A percentile compares a stretch with the other conserved stretches of the same genome.
Evolutionary conservation across 75 land plant genomes (phyloP).

Genomic region (Cunninghamia lanceolata): DNA sequence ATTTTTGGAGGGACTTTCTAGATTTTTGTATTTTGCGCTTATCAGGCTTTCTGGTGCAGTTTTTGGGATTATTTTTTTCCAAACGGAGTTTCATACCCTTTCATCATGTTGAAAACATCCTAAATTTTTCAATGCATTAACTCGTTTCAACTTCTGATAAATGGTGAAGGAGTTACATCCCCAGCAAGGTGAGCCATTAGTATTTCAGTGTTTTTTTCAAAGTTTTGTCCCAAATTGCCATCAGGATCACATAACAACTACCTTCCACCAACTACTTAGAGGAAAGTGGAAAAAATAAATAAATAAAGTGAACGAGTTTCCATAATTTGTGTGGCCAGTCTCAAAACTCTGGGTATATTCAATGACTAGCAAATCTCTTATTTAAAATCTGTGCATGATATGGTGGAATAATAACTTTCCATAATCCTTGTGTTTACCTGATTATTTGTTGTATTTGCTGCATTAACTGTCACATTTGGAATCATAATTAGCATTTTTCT

Average conservation of each 20-base stretch:
- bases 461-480: neutral
- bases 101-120: neutral
- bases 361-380: neutral
- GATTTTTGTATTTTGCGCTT: too few relatives aligned
- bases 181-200: neutral
- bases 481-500: neutral
- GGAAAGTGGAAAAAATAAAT: neutral
- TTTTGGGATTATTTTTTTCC: neutral
- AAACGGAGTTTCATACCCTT: neutral
- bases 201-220: neutral
- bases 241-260: neutral
- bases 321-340: neutral
- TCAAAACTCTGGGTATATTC: neutral
- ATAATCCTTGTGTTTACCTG: neutral
- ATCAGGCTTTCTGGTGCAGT: neutral
- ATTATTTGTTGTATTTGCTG: neutral
- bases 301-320: neutral
- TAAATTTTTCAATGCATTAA: neutral
- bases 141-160: neutral
- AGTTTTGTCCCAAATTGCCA: neutral
- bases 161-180: neutral
- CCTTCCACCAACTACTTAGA: neutral
- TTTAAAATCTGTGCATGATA: neutral
- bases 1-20: neutral
- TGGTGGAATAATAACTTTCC: neutral